Evolutionary conservation across 805 yeast genomes (phyloP).

Genomic region (Ogataea trehalophila): DNA sequence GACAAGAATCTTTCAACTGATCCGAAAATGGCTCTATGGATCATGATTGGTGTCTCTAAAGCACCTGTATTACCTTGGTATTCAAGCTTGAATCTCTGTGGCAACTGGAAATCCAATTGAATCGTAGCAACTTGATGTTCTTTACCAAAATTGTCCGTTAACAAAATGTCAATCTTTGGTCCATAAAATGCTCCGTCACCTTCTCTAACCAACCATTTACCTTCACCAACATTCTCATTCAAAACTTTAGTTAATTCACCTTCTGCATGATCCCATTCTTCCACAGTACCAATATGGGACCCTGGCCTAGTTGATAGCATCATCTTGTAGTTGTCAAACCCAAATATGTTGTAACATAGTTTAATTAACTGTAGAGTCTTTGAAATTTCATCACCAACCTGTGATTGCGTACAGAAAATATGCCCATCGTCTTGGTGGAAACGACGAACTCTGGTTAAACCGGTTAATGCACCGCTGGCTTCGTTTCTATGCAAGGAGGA

Average conservation of each 20-base stretch:
- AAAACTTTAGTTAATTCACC: slow-evolving; percentile 54
- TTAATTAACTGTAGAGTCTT: slow-evolving; percentile 70
- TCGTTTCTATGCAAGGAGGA: slow-evolving; percentile 92
- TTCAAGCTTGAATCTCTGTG: slow-evolving; percentile 71
- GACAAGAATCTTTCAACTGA: slow-evolving; percentile 92
- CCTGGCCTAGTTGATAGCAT: slow-evolving; percentile 86
- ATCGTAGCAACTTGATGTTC: slow-evolving; percentile 93
- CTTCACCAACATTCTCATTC: slow-evolving; percentile 41
- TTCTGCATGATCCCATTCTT: slow-evolving; percentile 85
- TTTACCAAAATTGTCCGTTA: slow-evolving; percentile 75
- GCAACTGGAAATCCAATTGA: slow-evolving; percentile 92
- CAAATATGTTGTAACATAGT: slow-evolving; percentile 67
- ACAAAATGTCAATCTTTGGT: slow-evolving; percentile 86
- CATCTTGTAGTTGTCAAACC: slow-evolving; percentile 52
- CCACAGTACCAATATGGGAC: slow-evolving; percentile 67
- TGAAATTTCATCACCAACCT: slow-evolving; percentile 68
- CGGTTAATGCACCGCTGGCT: slow-evolving; percentile 89
- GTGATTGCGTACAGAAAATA: slow-evolving; percentile 79
- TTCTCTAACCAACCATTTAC: slow-evolving; percentile 63
- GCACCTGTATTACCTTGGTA: slow-evolving; percentile 53
- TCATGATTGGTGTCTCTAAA: slow-evolving; percentile 77
- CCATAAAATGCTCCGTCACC: slow-evolving; percentile 99
- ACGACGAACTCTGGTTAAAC: slow-evolving; percentile 86
- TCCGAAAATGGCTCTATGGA: slow-evolving; percentile 94
- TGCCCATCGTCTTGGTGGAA: slow-evolving; percentile 99